Conservation (phyloP, 495 filamentous ascomycete species). For the Peziza echinospora region DNA sequence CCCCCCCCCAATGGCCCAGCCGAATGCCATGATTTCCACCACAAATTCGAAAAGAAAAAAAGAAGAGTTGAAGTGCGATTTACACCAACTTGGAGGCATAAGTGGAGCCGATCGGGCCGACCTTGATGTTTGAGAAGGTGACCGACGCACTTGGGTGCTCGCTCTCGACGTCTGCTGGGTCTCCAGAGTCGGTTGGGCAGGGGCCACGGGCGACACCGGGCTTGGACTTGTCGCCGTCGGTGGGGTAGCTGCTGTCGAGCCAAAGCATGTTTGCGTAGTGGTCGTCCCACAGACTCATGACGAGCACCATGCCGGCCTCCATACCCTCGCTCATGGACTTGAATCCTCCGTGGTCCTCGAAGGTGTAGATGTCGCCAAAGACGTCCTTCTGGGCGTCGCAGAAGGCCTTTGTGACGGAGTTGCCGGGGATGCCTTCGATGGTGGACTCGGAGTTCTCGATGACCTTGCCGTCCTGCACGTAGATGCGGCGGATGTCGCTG, state of each 20-base stretch:
- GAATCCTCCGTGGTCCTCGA: conserved; percentile 38
- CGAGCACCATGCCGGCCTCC: conserved; percentile 44
- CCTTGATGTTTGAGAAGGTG: conserved; percentile 45
- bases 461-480: conserved; percentile 42
- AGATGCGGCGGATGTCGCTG: conserved; percentile 42
- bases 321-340: conserved; percentile 34
- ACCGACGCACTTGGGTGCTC: conserved; percentile 34
- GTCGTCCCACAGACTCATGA: conserved; percentile 63
- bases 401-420: conserved; percentile 38
- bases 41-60: no score
- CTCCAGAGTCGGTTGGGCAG: conserved; percentile 40
- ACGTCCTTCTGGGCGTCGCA: conserved; percentile 37
- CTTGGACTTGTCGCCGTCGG: conserved; percentile 19
- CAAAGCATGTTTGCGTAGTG: conserved; percentile 43
- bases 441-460: conserved; percentile 34
- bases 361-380: conserved; percentile 39
- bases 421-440: conserved; percentile 25
- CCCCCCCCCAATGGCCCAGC: no score
- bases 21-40: no score
- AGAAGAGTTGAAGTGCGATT: no score
- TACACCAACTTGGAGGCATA: no score
- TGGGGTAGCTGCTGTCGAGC: conserved; percentile 38
- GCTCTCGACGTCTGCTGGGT: conserved; percentile 36
- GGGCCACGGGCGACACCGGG: conserved; percentile 48
- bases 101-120: conserved; percentile 44